A percentile compares a stretch with the other conserved stretches of the same genome.
Evolutionary conservation across 1,139 yeast genomes (phyloP).

Genomic region (Diutina scorzettiae): DNA sequence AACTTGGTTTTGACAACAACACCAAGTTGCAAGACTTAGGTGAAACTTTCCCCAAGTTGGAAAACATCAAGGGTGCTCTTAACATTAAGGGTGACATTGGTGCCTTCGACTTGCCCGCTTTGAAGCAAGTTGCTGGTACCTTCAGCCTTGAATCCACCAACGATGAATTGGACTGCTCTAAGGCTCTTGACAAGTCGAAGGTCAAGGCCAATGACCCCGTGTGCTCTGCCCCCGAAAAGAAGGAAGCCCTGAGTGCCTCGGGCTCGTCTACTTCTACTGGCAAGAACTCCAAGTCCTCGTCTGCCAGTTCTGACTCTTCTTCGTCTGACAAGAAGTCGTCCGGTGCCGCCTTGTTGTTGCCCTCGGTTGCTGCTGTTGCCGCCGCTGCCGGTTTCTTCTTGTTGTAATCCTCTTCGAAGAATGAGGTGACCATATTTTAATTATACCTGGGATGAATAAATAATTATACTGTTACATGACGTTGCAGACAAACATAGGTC

Average conservation of each 20-base stretch:
- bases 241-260: conserved; percentile 6
- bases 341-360: neutral
- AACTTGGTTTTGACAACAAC: conserved; percentile 32
- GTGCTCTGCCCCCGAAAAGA: conserved; percentile 23
- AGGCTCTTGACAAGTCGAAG: conserved; percentile 22
- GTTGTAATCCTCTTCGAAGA: neutral
- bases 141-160: conserved; percentile 26
- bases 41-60: conserved; percentile 19
- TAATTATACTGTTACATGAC: neutral
- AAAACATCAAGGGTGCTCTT: conserved; percentile 31
- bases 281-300: conserved; percentile 8
- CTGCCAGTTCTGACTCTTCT: neutral
- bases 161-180: conserved; percentile 26
- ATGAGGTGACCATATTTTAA: neutral
- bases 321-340: neutral
- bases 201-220: conserved; percentile 36
- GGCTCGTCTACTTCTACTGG: conserved; percentile 7
- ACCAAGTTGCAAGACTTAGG: conserved; percentile 25
- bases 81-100: conserved; percentile 27
- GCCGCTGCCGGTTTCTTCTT: neutral
- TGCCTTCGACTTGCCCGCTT: conserved; percentile 27
- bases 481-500: neutral
- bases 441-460: neutral
- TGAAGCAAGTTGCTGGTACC: conserved; percentile 33
- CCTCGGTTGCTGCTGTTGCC: neutral